Base-by-base conservation (phyloP, 768 basidiomycete genomes). In the Naematelia encephala region DNA sequence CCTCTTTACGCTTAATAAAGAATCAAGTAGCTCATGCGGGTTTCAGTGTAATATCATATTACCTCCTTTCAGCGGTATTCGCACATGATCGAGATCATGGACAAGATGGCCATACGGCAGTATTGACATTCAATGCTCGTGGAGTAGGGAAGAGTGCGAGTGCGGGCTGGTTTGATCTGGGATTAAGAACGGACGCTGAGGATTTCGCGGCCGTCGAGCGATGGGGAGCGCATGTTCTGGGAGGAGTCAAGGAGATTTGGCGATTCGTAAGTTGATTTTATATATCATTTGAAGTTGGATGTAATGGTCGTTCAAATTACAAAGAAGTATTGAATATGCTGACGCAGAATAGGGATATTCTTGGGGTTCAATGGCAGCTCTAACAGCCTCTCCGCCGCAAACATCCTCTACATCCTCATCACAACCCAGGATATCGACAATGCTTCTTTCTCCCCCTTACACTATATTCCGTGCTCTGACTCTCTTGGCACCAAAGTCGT, bases 71-170 rank as follows among this genome's bases (percentile, higher is more conserved):
- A 25, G 52, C 61, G 13, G 53, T 57, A 12, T 64, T 57, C 23
- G 26, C 51, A 22, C 56, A 54, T 10, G 22, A 23, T 4, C 2
- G 1, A n/a, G 13, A 5, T n/a, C 27, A n/a, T 42, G 56, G 60
- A 51, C 5, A 39, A 28, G 50, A 29, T 23, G 19, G 46, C 46
- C 48, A 30, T 14, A 69, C 68, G 1, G 68, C 62, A 0, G 56
- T 73, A 21, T 28, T 73, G 29, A 56, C 64, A 1, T 73, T 61
- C 48, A 73, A 73, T 47, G 62, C 57, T 25, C 49, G 71, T 21
- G 71, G 71, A 3, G 64, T 68, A 4, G 71, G 71, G 0, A 16
- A 43, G 1, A 64, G 62, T 5, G 71, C 68, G 3, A 52, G 28
- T 4, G 25, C 59, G 14, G 34, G 53, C 23, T 55, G 46, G 51